Base-by-base conservation (phyloP, 352 stramenopile species). In the Pythium phragmitis region DNA sequence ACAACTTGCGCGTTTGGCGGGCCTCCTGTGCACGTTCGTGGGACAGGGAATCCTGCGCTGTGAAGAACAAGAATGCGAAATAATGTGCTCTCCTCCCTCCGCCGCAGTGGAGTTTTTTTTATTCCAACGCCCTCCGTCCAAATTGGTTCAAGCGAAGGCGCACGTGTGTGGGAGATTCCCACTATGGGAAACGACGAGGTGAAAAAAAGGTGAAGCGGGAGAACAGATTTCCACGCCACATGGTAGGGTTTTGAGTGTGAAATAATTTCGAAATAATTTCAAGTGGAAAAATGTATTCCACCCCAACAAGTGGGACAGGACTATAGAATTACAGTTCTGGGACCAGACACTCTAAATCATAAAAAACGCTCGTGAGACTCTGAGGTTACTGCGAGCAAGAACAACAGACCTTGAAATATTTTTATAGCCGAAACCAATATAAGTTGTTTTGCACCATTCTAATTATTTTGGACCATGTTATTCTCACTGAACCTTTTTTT, bases 31-130 rank as follows among this genome's bases (percentile, higher is more conserved):
- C 26, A 19, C 5, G 19, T 3, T 33, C 23, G 8, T 58, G 51
- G 51, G 51, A 58, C 51, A 58, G 51, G 51, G 30, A 8, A 5
- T 26, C 42, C 8, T 28, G 12, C 7, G 13, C 17, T 14, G 55
- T 21, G 19, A 19, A 58, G 36, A 60, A 60, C 23, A 60, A 52
- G 21, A 42, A 61, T 49, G 23, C 41, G 55, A 61, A 61, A 61
- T 53, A 61, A 53, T 46, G 23, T 61, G 16, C 55, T 16, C 55
- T 21, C 55, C 42, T 36, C 37, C 14, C 37, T 33, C 23, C 39
- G 36, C 7, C 13, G 17, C 21, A 21, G 21, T 21, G 21, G 21
- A 48, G 39, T 59, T 39, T 30, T 60, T 49, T 49, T 60, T 60
- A 21, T 23, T 60, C 42, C 26, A 39, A 17, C 36, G 21, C 41